These are phyloP conservation scores for Rachicladosporium sp. DNA, from an alignment of 2,329 filamentous ascomycete genomes.

Conservation along the genomic window DNA sequence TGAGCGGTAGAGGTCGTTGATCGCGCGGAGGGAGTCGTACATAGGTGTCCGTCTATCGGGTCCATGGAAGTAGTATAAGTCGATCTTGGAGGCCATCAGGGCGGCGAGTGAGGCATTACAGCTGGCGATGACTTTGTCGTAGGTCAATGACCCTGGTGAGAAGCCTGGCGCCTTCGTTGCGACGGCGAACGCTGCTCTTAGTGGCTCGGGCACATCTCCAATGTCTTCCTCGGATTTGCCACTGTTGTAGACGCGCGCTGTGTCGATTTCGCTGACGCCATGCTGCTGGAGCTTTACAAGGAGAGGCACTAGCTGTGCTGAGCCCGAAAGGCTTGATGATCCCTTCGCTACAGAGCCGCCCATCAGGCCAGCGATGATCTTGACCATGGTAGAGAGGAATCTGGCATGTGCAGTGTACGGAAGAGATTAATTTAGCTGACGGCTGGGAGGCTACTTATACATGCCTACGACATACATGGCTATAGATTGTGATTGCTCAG, in stretches of 20 bases:
- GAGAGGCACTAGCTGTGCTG: slow-evolving; percentile 11
- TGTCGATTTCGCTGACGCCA: slow-evolving; percentile 20
- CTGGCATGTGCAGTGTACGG: too few relatives aligned
- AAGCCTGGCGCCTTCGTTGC: slow-evolving; percentile 14
- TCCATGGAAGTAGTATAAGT: slow-evolving; percentile 40
- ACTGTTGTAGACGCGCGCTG: slow-evolving; percentile 16
- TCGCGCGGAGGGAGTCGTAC: slow-evolving; percentile 34
- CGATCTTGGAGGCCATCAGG: slow-evolving; percentile 29
- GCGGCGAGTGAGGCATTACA: slow-evolving; percentile 27
- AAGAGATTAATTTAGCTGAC: too few relatives aligned
- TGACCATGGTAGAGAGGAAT: background rate
- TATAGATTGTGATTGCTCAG: too few relatives aligned
- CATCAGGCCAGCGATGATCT: background rate
- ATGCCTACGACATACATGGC: too few relatives aligned
- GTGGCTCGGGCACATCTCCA: slow-evolving; percentile 17
- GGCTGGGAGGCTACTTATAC: too few relatives aligned
- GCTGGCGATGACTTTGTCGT: slow-evolving; percentile 12
- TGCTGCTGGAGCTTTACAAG: slow-evolving; percentile 19
- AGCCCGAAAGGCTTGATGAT: slow-evolving; percentile 3
- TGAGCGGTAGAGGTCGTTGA: slow-evolving; percentile 34
- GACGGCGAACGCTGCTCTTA: slow-evolving; percentile 13
- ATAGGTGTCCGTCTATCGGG: slow-evolving; percentile 37
- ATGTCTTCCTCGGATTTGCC: slow-evolving; percentile 17
- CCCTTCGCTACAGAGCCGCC: background rate
- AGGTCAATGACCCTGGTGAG: slow-evolving; percentile 1